Evolutionary conservation across 1,139 yeast genomes (phyloP).

Genomic region (Pichia sp.): DNA sequence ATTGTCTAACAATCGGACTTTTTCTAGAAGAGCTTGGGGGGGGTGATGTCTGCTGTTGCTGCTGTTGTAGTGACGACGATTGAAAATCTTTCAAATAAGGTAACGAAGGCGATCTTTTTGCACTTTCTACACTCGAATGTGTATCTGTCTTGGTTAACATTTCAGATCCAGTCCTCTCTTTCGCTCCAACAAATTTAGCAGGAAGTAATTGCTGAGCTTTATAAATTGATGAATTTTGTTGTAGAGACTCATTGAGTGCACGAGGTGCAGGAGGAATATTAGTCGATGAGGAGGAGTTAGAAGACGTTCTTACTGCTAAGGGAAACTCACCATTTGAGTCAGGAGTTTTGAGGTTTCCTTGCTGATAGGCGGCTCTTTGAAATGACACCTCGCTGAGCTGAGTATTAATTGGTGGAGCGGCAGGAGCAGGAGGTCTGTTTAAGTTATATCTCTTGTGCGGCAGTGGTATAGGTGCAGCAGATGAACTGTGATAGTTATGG

Average conservation of each 20-base stretch:
- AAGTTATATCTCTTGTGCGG: conserved; percentile 5
- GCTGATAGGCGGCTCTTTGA: background rate
- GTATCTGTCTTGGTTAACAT: background rate
- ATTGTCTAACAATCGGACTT: conserved; percentile 29
- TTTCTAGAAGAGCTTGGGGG: conserved; percentile 16
- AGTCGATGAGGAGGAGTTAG: background rate
- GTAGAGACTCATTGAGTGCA: conserved; percentile 2
- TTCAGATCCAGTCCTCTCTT: conserved; percentile 9
- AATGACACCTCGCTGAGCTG: background rate
- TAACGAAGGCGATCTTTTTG: conserved; percentile 17
- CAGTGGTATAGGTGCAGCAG: background rate
- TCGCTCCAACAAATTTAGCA: conserved; percentile 7
- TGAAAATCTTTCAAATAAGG: conserved; percentile 6
- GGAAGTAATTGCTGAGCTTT: conserved; percentile 9
- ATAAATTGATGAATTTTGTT: background rate
- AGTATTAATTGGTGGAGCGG: conserved; percentile 12
- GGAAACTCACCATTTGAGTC: conserved; percentile 6
- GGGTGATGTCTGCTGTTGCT: conserved; percentile 8
- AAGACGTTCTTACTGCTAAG: conserved; percentile 5
- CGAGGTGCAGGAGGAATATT: conserved; percentile 5
- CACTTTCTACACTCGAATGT: background rate
- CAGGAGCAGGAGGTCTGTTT: conserved; percentile 4
- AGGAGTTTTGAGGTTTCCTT: background rate
- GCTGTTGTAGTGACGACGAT: background rate
- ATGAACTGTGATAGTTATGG: background rate